phyloP scores from a whole-genome alignment of 495 filamentous ascomycete genomes.

The Chaetomidium leptoderma region DNA sequence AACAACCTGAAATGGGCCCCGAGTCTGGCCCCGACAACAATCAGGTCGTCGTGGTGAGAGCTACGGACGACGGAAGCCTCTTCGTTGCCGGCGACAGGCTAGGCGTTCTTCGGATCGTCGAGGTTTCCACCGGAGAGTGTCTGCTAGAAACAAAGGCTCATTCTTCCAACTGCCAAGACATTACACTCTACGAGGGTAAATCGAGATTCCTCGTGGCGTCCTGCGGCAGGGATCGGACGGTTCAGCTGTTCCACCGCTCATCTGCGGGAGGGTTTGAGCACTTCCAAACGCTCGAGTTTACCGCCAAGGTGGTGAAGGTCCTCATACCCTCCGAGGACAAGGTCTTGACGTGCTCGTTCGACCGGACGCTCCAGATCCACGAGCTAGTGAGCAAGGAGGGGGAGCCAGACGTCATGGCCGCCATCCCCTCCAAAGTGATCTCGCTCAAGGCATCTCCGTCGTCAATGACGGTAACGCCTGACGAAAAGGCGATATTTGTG shows the following conservation, averaged over 20 bases:
- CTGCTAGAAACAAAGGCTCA: conserved; percentile 75
- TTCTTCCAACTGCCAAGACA: conserved; percentile 76
- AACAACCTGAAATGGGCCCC: conserved; percentile 54
- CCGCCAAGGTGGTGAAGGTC: conserved; percentile 46
- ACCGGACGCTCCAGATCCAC: conserved; percentile 77
- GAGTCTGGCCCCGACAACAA: conserved; percentile 67
- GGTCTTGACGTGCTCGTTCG: conserved; percentile 80
- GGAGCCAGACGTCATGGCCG: conserved; percentile 65
- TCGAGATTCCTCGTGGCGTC: conserved; percentile 62
- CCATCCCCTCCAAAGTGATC: conserved; percentile 67
- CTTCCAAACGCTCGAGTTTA: conserved; percentile 49
- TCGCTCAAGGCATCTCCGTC: conserved; percentile 80
- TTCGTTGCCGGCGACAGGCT: conserved; percentile 81
- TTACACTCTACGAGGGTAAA: conserved; percentile 59
- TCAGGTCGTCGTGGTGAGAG: conserved; percentile 67
- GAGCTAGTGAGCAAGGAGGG: conserved; percentile 70
- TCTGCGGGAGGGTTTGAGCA: conserved; percentile 45
- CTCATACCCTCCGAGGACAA: conserved; percentile 50
- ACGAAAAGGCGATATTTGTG: conserved; percentile 61
- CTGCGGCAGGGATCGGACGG: conserved; percentile 80
- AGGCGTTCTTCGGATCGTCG: conserved; percentile 65
- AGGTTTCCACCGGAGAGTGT: conserved; percentile 47
- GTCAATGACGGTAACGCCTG: conserved; percentile 66
- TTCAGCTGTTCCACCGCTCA: conserved; percentile 73
- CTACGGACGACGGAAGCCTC: conserved; percentile 54